These are phyloP conservation scores for Mucor piriformis DNA, from an alignment of 371 early-diverging fungal genomes.

Conservation along the genomic window DNA sequence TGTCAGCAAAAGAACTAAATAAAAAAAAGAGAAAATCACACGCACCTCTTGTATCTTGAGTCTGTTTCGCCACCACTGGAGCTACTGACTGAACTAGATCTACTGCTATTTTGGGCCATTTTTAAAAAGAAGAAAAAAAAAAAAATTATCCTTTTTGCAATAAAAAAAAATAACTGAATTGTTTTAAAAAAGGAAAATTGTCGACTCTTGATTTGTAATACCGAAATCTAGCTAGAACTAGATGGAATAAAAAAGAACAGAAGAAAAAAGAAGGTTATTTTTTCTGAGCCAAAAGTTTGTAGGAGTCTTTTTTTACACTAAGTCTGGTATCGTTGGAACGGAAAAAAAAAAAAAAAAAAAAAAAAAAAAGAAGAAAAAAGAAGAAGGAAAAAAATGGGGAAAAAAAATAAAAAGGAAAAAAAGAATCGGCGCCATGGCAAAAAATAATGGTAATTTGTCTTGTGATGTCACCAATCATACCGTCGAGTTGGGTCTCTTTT, in stretches of 20 bases:
- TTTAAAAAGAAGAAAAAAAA: neutral
- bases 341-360: neutral
- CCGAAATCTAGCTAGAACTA: neutral
- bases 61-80: slow-evolving; percentile 9
- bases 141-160: neutral
- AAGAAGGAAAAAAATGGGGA: neutral
- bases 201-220: neutral
- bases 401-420: neutral
- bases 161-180: neutral
- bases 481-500: neutral
- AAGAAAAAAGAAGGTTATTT: neutral
- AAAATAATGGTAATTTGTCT: neutral
- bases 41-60: slow-evolving; percentile 21
- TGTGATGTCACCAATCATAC: neutral
- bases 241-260: neutral
- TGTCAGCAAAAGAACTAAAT: neutral
- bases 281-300: neutral
- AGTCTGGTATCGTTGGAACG: neutral
- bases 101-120: slow-evolving; percentile 19
- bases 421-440: neutral
- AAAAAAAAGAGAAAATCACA: neutral
- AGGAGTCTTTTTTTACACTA: neutral
- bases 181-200: slow-evolving; percentile 1
- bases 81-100: slow-evolving; percentile 24
- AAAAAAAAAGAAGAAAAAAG: slow-evolving; percentile 1